Percentiles rank a stretch among this genome's conserved stretches.
Conservation (phyloP, 2,329 filamentous ascomycete genomes). For the Xylaria sp. region DNA sequence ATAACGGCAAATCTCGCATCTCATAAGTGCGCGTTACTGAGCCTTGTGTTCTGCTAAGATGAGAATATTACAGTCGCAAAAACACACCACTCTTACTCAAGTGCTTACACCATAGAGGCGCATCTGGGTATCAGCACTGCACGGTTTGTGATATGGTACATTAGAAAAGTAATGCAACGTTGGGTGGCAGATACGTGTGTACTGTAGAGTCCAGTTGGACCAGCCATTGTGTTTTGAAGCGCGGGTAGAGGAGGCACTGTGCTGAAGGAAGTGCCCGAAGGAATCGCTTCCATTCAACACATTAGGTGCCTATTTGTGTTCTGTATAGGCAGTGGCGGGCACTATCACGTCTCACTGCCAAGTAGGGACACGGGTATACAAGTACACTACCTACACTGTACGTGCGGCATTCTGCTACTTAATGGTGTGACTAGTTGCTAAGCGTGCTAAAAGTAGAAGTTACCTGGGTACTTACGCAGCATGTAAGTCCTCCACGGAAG, state of each 20-base stretch:
- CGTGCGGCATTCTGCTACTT: not conserved
- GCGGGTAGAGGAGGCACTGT: slow-evolving; percentile 11
- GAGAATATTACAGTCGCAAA: slow-evolving; percentile 13
- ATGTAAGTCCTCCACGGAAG: not conserved
- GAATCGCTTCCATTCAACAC: not conserved
- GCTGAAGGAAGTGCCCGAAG: slow-evolving; percentile 5
- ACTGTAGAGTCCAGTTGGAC: not conserved
- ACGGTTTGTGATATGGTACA: slow-evolving; percentile 9
- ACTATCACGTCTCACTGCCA: not conserved
- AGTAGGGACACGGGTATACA: not conserved
- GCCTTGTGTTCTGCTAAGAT: slow-evolving; percentile 3
- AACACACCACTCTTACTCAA: slow-evolving; percentile 17
- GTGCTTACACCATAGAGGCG: slow-evolving; percentile 31
- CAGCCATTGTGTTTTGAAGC: slow-evolving; percentile 1
- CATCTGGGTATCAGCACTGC: slow-evolving; percentile 20
- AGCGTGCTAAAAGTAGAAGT: slow-evolving; percentile 9
- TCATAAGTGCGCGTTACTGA: not conserved
- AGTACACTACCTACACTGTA: not conserved
- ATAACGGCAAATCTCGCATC: not conserved
- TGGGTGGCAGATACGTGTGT: slow-evolving; percentile 13
- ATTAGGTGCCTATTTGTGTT: not conserved
- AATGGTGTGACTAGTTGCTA: not conserved
- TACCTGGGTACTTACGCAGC: slow-evolving; percentile 2
- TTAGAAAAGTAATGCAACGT: slow-evolving; percentile 14
- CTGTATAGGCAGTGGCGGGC: not conserved